Evolutionary conservation across 345 rosid species (phyloP).

Genomic region (Eutrema yunnanense): DNA sequence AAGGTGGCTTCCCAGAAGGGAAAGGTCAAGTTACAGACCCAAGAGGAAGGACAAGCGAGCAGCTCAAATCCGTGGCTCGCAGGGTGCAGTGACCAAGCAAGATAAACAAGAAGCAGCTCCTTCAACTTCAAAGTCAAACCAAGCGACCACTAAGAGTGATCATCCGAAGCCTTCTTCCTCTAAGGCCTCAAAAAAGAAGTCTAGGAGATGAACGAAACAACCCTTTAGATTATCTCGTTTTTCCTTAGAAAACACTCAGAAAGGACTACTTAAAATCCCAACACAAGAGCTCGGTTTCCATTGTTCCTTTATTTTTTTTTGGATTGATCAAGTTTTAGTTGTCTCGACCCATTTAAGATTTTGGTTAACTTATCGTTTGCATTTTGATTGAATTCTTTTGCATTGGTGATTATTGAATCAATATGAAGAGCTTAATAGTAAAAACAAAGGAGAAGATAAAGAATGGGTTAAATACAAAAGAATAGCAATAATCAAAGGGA

Average conservation of each 20-base stretch:
- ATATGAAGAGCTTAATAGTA: not conserved
- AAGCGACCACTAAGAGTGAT: conserved; percentile 27
- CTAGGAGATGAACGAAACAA: conserved; percentile 46
- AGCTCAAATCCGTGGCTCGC: conserved; percentile 93
- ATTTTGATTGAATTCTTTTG: not conserved
- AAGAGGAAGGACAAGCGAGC: conserved; percentile 96
- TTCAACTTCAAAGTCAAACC: conserved; percentile 39
- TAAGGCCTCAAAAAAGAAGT: conserved; percentile 84
- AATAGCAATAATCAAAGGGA: not conserved
- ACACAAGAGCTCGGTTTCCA: not conserved
- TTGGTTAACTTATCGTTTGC: conserved; percentile 3
- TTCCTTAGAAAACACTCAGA: not conserved
- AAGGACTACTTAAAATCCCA: not conserved
- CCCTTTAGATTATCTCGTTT: not conserved
- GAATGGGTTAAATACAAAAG: not conserved
- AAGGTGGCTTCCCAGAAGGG: conserved; percentile 97
- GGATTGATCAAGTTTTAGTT: conserved; percentile 17
- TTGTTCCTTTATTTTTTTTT: not conserved
- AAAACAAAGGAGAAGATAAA: not conserved
- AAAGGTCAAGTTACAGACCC: conserved; percentile 87
- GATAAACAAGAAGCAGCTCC: conserved; percentile 62
- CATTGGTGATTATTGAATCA: not conserved
- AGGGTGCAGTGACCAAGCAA: conserved; percentile 65
- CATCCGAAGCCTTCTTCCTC: conserved; percentile 66
- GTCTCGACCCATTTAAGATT: conserved; percentile 3